Base-by-base conservation (phyloP, 768 basidiomycete genomes). In the Suillus placidus region DNA sequence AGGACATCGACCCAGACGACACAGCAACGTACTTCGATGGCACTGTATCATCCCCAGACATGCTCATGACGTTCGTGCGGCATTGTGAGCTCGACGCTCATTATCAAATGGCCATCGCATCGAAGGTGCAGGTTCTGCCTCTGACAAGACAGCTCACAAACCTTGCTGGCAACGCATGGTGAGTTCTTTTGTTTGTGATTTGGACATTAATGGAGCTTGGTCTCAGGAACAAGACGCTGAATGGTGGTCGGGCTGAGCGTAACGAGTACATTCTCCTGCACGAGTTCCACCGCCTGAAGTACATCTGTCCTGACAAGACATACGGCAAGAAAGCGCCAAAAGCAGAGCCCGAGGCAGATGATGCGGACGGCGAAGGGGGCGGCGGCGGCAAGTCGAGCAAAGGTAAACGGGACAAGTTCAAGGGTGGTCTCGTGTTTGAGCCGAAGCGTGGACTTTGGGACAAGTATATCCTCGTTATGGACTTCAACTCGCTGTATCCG, bases 221-320 rank as follows among this genome's bases (percentile, higher is more conserved):
- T 34, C 40, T 2, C 71, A 98, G 96, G 96, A 98, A 96, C 79
- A 94, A 96, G 72, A 99, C 97, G 0, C 77, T 99, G 54, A 98
- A 95, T 69, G 97, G 97, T 68, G 97, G 96, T 71, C 94, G 97
- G 62, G 97, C 97, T 0, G 97, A 99, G 73, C 94, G 97, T 34
- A 99, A 99, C 77, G 97, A 99, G 77, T 99, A 96, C 82, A 98
- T 99, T 86, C 80, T 99, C 51, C 83, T 99, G 20, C 97, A 99
- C 76, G 96, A 99, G 76, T 99, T 99, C 80, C 95, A 99, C 75
- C 87, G 90, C 16, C 85, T 95, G 52, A 98, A 98, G 76, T 98
- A 96, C 73, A 88, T 99, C 69, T 94, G 95, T 69, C 97, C 97
- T 1, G 97, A 99, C 82, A 99, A 99, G 77, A 83, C 84, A 1